phyloP scores from a whole-genome alignment of 768 basidiomycete genomes.

The Phaffia australis region DNA sequence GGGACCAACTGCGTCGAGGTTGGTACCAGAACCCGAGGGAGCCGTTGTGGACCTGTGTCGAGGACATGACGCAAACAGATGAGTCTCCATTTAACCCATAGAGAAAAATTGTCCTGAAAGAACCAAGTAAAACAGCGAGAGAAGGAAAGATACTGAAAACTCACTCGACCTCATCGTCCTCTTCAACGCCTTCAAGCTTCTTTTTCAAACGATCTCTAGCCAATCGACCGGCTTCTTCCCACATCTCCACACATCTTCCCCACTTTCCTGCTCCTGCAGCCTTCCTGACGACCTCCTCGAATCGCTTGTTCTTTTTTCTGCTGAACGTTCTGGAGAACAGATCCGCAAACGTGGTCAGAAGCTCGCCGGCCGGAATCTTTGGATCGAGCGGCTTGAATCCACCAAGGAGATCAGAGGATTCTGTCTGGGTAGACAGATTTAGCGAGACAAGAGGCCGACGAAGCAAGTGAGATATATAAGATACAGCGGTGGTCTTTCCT shows the following conservation, averaged over 20 bases:
- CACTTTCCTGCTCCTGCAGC: constrained; percentile 23
- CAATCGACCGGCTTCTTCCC: constrained; percentile 45
- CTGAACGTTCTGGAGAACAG: constrained; percentile 25
- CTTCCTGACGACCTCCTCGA: constrained; percentile 23
- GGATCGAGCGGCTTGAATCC: constrained; percentile 95
- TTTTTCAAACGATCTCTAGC: constrained; percentile 30
- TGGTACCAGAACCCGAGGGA: not conserved
- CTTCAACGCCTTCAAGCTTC: constrained; percentile 10
- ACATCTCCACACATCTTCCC: constrained; percentile 51
- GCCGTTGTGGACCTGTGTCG: not conserved
- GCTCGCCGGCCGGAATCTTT: constrained; percentile 56
- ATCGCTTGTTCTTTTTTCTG: constrained; percentile 22
- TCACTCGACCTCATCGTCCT: constrained; percentile 22
- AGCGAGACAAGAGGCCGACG: constrained; percentile 68
- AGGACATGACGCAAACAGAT: not conserved
- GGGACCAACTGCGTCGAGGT: constrained; percentile 8
- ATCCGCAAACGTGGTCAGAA: constrained; percentile 45
- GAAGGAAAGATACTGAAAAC: not conserved
- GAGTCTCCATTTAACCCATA: not conserved
- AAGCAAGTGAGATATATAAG: constrained; percentile 71
- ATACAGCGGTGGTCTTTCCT: constrained; percentile 87
- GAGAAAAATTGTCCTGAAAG: not conserved
- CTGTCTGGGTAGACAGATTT: constrained; percentile 92
- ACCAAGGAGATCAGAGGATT: constrained; percentile 84
- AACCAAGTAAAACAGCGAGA: not conserved